A percentile compares a stretch with the other conserved stretches of the same genome.
phyloP scores from a whole-genome alignment of 768 basidiomycete species.

The Auricularia heimuer region DNA sequence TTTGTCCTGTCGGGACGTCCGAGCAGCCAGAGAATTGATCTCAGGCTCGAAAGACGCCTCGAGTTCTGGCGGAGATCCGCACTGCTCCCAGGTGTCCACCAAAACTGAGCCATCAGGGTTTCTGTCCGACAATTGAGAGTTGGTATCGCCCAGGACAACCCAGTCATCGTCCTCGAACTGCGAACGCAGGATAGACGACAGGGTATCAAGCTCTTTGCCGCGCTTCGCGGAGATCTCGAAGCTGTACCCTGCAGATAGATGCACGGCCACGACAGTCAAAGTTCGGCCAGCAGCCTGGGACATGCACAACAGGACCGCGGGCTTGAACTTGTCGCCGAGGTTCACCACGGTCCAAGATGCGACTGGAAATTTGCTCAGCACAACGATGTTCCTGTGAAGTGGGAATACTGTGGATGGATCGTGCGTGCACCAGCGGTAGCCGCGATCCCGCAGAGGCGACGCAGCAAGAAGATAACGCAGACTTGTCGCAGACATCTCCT shows the following conservation, averaged over 20 bases:
- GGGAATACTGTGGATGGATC: slow-evolving; percentile 9
- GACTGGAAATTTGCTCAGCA: slow-evolving; percentile 9
- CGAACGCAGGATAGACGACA: slow-evolving; percentile 7
- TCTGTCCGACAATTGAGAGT: slow-evolving; percentile 9
- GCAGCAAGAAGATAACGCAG: slow-evolving; percentile 5
- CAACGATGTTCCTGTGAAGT: slow-evolving; percentile 13
- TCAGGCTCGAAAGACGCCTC: slow-evolving; percentile 13
- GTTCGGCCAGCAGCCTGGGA: not conserved
- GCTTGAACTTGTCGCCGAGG: slow-evolving; percentile 13
- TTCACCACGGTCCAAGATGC: slow-evolving; percentile 8
- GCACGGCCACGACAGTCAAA: slow-evolving; percentile 12
- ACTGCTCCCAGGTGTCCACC: slow-evolving; percentile 2
- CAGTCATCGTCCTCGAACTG: slow-evolving; percentile 9
- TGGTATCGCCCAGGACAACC: slow-evolving; percentile 15
- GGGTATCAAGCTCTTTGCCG: slow-evolving; percentile 8
- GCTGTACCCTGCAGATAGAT: slow-evolving; percentile 14
- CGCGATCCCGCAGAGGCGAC: not conserved
- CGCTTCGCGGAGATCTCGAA: slow-evolving; percentile 9
- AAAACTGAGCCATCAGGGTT: slow-evolving; percentile 1
- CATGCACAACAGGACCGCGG: slow-evolving; percentile 8
- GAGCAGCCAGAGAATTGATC: slow-evolving; percentile 11
- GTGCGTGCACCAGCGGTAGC: slow-evolving; percentile 9
- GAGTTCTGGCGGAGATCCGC: slow-evolving; percentile 5
- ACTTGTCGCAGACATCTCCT: slow-evolving; percentile 15
- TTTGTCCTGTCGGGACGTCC: slow-evolving; percentile 9